Conservation (phyloP, 2,329 filamentous ascomycete genomes). For the Magnaporthiopsis rhizophila region DNA sequence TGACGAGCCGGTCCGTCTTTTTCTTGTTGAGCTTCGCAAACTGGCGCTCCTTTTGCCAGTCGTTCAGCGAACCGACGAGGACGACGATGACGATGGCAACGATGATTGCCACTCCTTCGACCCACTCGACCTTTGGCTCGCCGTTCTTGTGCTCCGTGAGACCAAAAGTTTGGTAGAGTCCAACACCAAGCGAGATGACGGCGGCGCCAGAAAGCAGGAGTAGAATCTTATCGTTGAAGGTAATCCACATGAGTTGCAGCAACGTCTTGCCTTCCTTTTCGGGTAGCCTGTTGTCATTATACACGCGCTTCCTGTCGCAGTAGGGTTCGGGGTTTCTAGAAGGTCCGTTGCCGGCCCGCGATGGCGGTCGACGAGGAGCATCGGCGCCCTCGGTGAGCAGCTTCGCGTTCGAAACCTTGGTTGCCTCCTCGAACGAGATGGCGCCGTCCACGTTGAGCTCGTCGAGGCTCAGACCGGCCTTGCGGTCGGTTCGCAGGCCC, state of each 20-base stretch:
- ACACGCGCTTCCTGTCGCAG: conserved; percentile 61
- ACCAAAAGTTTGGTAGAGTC: conserved; percentile 68
- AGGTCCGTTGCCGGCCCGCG: conserved; percentile 1
- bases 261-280: conserved; percentile 68
- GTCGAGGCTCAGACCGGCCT: conserved; percentile 67
- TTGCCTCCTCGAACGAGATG: conserved; percentile 67
- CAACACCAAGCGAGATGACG: conserved; percentile 63
- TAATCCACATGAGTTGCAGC: conserved; percentile 70
- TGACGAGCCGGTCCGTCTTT: conserved; percentile 55
- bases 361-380: conserved; percentile 11
- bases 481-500: conserved; percentile 65
- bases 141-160: conserved; percentile 35
- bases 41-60: conserved; percentile 37
- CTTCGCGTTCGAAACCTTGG: conserved; percentile 21
- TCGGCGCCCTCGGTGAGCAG: conserved; percentile 23
- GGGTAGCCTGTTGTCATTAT: conserved; percentile 63
- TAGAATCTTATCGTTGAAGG: conserved; percentile 76
- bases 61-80: conserved; percentile 51
- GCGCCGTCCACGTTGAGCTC: conserved; percentile 58
- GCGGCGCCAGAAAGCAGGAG: conserved; percentile 65
- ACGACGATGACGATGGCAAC: conserved; percentile 57
- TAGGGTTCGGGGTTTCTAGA: conserved; percentile 28
- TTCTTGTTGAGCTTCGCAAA: conserved; percentile 17
- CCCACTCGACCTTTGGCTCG: conserved; percentile 61
- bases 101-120: conserved; percentile 75